These are phyloP conservation scores for Dillenia suffruticosa DNA, from an alignment of 164 flowering plant genomes.

Conservation along the genomic window DNA sequence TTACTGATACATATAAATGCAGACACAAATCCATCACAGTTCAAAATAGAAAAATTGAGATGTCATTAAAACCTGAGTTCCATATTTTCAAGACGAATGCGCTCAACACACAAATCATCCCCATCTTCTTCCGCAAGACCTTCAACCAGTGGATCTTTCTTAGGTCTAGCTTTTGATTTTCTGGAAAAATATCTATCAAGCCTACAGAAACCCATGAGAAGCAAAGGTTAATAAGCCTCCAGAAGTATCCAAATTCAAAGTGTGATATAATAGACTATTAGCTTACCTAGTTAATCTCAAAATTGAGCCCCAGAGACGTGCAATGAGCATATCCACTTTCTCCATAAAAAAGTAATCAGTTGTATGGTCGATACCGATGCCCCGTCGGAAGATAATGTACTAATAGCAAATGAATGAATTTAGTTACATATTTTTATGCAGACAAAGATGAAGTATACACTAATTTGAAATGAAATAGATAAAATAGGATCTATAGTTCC, in stretches of 20 bases:
- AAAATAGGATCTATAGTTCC: no score
- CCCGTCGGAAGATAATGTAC: conserved; percentile 89
- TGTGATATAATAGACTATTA: background rate
- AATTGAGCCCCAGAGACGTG: conserved; percentile 68
- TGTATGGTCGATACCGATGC: conserved; percentile 85
- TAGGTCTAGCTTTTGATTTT: conserved; percentile 27
- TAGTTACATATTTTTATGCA: no score
- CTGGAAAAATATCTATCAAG: conserved; percentile 39
- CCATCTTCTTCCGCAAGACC: conserved; percentile 30
- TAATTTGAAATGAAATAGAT: no score
- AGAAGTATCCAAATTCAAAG: background rate
- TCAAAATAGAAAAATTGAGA: background rate
- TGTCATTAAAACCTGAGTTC: conserved; percentile 54
- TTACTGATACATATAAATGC: no score
- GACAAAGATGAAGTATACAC: no score
- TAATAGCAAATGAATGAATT: conserved; percentile 7
- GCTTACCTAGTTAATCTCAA: conserved; percentile 64
- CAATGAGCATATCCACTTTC: conserved; percentile 87
- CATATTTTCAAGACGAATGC: conserved; percentile 81
- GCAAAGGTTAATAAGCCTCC: background rate
- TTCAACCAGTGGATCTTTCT: conserved; percentile 65
- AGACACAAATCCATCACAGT: no score
- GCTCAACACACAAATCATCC: conserved; percentile 63
- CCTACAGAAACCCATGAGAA: conserved; percentile 36
- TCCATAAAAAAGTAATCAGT: conserved; percentile 85